These are phyloP conservation scores for Erigeron canadensis DNA, from an alignment of 129 eudicot genomes.

Conservation along the genomic window DNA sequence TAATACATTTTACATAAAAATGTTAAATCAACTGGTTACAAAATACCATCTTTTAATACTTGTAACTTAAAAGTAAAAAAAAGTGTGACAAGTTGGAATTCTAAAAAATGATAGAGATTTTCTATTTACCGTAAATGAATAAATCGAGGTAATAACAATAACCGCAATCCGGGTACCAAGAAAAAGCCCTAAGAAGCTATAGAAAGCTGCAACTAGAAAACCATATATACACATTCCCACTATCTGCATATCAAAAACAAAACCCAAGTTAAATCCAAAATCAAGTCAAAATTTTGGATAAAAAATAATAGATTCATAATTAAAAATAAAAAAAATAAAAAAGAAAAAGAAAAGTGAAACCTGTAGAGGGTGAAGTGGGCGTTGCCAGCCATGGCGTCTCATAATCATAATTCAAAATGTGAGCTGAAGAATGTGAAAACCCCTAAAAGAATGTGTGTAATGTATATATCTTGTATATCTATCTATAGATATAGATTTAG, in stretches of 20 bases:
- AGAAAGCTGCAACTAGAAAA: constrained; percentile 68
- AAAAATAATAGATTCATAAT: no score
- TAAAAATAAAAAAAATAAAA: not conserved
- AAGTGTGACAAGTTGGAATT: no score
- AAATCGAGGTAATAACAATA: constrained; percentile 50
- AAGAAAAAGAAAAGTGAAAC: constrained; percentile 28
- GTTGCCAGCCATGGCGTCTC: constrained; percentile 96
- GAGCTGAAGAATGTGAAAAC: constrained; percentile 14
- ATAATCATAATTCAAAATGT: constrained; percentile 28
- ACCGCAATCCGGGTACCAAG: constrained; percentile 58
- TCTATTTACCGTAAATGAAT: constrained; percentile 54
- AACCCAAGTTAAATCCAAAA: not conserved
- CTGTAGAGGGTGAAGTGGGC: constrained; percentile 94
- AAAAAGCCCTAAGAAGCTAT: constrained; percentile 73
- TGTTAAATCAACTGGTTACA: no score
- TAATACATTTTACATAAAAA: no score
- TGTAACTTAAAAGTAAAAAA: no score
- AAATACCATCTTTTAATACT: no score
- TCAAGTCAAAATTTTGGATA: not conserved
- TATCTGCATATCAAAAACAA: constrained; percentile 43
- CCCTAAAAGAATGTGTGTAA: not conserved
- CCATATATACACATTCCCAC: constrained; percentile 70
- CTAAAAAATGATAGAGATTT: not conserved
- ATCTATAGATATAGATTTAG: no score
- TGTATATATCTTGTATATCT: not conserved